A percentile compares a stretch with the other conserved stretches of the same genome.
These are phyloP conservation scores for Acanthamoeba lugdunensis DNA, from an alignment of 208 protist species.

Conservation along the genomic window DNA sequence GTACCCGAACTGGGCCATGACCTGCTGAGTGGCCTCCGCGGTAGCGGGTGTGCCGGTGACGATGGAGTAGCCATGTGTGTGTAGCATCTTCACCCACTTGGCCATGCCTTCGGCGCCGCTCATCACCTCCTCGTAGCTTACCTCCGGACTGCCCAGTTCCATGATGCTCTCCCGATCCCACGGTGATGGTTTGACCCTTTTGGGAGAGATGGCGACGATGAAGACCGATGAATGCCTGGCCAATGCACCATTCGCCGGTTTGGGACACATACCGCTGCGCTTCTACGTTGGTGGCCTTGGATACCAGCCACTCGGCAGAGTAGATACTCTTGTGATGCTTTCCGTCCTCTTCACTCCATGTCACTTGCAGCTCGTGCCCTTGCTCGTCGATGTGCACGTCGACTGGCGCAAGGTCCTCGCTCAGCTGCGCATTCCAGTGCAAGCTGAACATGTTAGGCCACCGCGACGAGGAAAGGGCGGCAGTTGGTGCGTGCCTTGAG, in stretches of 20 bases:
- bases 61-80: slow-evolving; percentile 57
- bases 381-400: background rate
- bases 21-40: slow-evolving; percentile 26
- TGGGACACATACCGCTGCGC: background rate
- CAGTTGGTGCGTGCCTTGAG: background rate
- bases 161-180: slow-evolving; percentile 41
- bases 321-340: background rate
- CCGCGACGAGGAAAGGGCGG: background rate
- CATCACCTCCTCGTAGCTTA: slow-evolving; percentile 62
- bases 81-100: slow-evolving; percentile 16
- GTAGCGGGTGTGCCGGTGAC: slow-evolving; percentile 38
- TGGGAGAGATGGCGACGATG: background rate
- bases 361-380: background rate
- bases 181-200: background rate
- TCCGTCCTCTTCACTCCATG: background rate
- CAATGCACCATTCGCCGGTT: too few species aligned
- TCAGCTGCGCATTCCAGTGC: background rate
- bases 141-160: background rate
- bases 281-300: background rate
- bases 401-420: background rate
- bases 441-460: background rate
- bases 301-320: background rate
- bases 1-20: slow-evolving; percentile 48
- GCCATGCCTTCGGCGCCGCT: background rate
- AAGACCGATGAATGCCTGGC: background rate